Percentiles rank a stretch among this genome's conserved stretches.
Conservation (phyloP, 495 filamentous ascomycete genomes). For the Bryoglossum gracile region DNA sequence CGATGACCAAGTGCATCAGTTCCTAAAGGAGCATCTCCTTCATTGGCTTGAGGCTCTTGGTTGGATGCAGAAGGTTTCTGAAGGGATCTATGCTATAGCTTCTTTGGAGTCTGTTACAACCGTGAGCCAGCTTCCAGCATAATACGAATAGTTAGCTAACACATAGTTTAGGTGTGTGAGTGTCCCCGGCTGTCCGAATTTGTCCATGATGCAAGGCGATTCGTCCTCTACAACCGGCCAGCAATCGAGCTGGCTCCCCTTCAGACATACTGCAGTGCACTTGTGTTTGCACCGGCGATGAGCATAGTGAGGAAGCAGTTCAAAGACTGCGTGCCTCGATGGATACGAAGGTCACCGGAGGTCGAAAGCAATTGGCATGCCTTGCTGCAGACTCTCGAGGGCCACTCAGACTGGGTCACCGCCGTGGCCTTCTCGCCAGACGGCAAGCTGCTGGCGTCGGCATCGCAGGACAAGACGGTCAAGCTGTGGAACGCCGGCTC, state of each 20-base stretch:
- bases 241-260: slow-evolving; percentile 24
- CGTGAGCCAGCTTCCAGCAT: background rate
- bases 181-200: background rate
- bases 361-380: slow-evolving; percentile 6
- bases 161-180: background rate
- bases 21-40: slow-evolving; percentile 5
- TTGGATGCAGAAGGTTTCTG: slow-evolving; percentile 2
- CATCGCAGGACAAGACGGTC: too few species aligned
- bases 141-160: background rate
- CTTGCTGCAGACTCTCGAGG: too few species aligned
- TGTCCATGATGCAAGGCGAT: slow-evolving; percentile 7
- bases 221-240: background rate
- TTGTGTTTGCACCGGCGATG: slow-evolving; percentile 19
- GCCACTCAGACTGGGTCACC: too few species aligned
- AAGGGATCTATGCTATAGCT: background rate
- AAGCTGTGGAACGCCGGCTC: too few species aligned
- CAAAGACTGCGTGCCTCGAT: background rate
- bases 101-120: background rate
- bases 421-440: too few species aligned
- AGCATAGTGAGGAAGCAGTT: slow-evolving; percentile 17
- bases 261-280: slow-evolving; percentile 17
- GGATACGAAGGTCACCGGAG: background rate
- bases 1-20: slow-evolving; percentile 1
- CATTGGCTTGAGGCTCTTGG: slow-evolving; percentile 7
- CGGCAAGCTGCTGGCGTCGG: too few species aligned